Base-by-base conservation (phyloP, 495 filamentous ascomycete species). In the Delitschia confertaspora region DNA sequence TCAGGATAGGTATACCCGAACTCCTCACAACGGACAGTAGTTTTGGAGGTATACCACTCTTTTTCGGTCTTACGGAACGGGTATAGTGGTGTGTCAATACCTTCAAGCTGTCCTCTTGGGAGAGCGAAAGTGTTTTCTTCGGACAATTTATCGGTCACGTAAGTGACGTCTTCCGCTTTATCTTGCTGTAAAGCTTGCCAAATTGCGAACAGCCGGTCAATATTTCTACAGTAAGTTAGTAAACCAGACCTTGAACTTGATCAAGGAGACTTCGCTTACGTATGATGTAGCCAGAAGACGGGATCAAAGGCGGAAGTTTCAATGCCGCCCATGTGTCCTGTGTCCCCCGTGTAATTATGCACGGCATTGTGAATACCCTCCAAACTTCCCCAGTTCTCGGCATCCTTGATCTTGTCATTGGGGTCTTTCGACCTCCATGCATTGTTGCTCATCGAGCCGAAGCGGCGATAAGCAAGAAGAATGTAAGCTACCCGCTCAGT, bases 121-220 rank as follows among this genome's bases (percentile, higher is more conserved):
- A n/a, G 31, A 16, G 6, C n/a, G 6, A 10, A 34, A 6, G 6
- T 6, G 13, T 14, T 7, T 6, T 34, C 6, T 7, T 34, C 6
- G 31, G 6, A 10, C 31, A 34, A 14, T 14, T 34, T 10, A 6
- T 6, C 6, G 6, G 31, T 34, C 6, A 34, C 31, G 11, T 16
- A 34, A 6, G 31, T 34, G 7, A 7, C n/a, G 26, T 29, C 26
- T 16, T 34, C 11, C 6, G 31, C 31, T 13, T 34, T 16, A 34
- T 29, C 26, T n/a, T 34, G n/a, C 6, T 34, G 31, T 5, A 34
- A 16, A 14, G 31, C 31, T 34, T 34, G 31, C 31, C 31, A 34
- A 14, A 34, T 34, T 10, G 31, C 31, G 31, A 34, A 34, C 6
- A 34, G 13, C 6, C 31, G 31, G 18, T 34, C 31, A 14, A 34